Evolutionary conservation across 257 asterid species (phyloP), one percentile per base, ranked within the genome.

Genomic region (Ajuga chamaepitys): DNA sequence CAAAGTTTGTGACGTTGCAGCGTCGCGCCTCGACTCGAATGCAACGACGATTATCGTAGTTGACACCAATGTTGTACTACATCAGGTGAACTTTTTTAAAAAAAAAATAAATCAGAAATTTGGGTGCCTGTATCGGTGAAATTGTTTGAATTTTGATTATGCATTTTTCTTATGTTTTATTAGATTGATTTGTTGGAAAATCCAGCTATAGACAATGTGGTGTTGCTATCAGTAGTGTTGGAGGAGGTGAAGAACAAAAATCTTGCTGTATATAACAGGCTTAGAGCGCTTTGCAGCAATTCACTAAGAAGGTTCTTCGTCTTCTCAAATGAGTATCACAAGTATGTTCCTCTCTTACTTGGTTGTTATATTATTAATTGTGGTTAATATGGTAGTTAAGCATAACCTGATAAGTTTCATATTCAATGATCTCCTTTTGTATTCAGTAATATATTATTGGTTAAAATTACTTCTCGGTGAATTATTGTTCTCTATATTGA

Each of bases 111-210:
- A 10, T 60, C 61, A 7, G 44, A 35, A 14, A 45, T 5, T 44
- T 51, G 50, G 3, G 13, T 26, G 50, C 55, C 20, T 11, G 1
- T 10, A 14, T 26, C 20, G 47, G 5, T 28, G 22, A 18, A 58
- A 25, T 40, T 53, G 9, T 51, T 54, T 63, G 41, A 3, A 9
- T 12, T 52, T 48, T 69, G 42, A 60, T 59, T 48, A 25, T 50
- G 12, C 12, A 13, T 37, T 52, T 62, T 30, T 60, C 32, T 5
- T 64, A 30, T 37, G 10, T 41, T 53, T 62, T 26, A 20, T 47
- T 73, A 91, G 97, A 90, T 94, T 83, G 99, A 94, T 85, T 85
- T 94, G 74, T 77, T 94, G 83, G 99, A 94, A 74, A 90, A 83
- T 79, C 88, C 95, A 1, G 95, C 95, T 0, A 81, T 94, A 30